These are phyloP conservation scores for Populus hybrid DNA, from an alignment of 441 rosid genomes.

Conservation along the genomic window DNA sequence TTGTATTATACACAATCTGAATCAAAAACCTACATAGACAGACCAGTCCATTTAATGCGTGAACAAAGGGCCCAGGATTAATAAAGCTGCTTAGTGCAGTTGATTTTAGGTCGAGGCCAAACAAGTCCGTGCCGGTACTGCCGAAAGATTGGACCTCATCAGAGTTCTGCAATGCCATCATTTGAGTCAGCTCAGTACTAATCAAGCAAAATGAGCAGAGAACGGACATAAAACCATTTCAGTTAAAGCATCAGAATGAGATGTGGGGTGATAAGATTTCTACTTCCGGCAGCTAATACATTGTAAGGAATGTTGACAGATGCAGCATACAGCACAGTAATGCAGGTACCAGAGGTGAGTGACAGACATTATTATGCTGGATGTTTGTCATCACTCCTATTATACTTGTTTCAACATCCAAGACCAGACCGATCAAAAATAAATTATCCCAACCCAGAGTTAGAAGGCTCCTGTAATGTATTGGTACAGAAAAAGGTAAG, in stretches of 20 bases:
- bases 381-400: slow-evolving; percentile 29
- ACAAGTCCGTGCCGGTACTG: background rate
- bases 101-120: background rate
- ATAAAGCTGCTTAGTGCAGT: background rate
- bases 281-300: background rate
- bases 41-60: background rate
- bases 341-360: slow-evolving; percentile 9
- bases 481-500: slow-evolving; percentile 16
- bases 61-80: too few relatives aligned
- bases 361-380: slow-evolving; percentile 26
- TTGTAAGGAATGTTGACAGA: too few relatives aligned
- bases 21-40: background rate
- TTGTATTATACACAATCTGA: background rate
- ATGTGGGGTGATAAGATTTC: background rate
- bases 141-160: background rate
- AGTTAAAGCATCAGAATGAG: background rate
- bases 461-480: slow-evolving; percentile 14
- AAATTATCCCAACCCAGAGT: slow-evolving; percentile 32
- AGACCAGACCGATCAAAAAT: slow-evolving; percentile 20
- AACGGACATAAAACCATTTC: background rate
- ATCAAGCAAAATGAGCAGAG: background rate
- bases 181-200: background rate
- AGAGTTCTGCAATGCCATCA: background rate
- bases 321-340: background rate
- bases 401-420: slow-evolving; percentile 32